Percentiles rank a stretch among this genome's conserved stretches.
phyloP scores from a whole-genome alignment of 2,329 filamentous ascomycete genomes.

The Fusarium cyanostomum region DNA sequence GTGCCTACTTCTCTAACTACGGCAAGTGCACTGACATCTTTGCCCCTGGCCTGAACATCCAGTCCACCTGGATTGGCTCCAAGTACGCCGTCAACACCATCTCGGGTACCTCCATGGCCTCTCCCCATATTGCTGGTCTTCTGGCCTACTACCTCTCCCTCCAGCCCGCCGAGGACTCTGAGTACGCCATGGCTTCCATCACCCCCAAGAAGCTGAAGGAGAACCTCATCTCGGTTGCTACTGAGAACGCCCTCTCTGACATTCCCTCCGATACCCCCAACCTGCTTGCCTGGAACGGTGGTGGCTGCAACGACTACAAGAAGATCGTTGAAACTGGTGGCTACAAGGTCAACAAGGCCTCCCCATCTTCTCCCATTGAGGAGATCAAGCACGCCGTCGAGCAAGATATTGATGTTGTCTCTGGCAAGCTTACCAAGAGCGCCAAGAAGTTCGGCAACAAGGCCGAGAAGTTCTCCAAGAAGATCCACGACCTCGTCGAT shows the following conservation, averaged over 20 bases:
- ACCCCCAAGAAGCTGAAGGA: constrained; percentile 95
- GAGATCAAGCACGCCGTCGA: constrained; percentile 69
- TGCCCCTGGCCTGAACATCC: constrained; percentile 94
- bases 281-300: constrained; percentile 98
- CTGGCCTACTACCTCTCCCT: constrained; percentile 98
- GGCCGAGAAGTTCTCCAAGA: constrained; percentile 69
- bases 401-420: constrained; percentile 67
- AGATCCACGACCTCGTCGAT: constrained; percentile 70
- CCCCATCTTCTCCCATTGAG: constrained; percentile 57
- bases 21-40: constrained; percentile 99
- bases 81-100: constrained; percentile 98
- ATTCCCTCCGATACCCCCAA: constrained; percentile 90
- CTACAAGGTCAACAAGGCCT: constrained; percentile 68
- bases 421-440: constrained; percentile 65
- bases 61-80: constrained; percentile 98
- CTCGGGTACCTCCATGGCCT: constrained; percentile 99
- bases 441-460: constrained; percentile 63
- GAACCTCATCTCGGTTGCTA: constrained; percentile 84
- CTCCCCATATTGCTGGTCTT: constrained; percentile 94
- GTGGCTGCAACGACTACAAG: constrained; percentile 90
- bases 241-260: constrained; percentile 78
- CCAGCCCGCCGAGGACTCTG: constrained; percentile 88
- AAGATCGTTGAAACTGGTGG: constrained; percentile 79
- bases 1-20: constrained; percentile 99
- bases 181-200: constrained; percentile 88